Evolutionary conservation across 1,284 basidiomycete genomes (phyloP).

Genomic region (Coriolopsis trogii): DNA sequence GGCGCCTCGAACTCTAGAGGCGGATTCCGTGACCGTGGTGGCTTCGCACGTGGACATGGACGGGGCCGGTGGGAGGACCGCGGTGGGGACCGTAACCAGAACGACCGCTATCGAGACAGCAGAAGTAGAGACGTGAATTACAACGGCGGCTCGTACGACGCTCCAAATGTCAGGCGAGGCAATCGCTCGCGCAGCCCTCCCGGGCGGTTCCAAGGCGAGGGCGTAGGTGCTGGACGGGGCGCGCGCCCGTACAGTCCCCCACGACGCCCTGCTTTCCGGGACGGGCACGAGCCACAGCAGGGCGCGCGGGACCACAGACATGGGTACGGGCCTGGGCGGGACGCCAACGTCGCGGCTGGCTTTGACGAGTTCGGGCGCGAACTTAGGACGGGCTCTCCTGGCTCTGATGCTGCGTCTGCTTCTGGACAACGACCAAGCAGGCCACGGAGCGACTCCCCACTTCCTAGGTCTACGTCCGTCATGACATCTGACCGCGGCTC

Average conservation of each 20-base stretch:
- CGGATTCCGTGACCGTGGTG: slow-evolving; percentile 48
- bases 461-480: slow-evolving; percentile 11
- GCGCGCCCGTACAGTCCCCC: slow-evolving; percentile 61
- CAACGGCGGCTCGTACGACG: slow-evolving; percentile 34
- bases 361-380: slow-evolving; percentile 83
- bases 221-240: slow-evolving; percentile 40
- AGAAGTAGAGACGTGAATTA: slow-evolving; percentile 36
- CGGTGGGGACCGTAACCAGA: slow-evolving; percentile 9
- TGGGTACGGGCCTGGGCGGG: background rate
- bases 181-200: slow-evolving; percentile 76
- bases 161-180: slow-evolving; percentile 36
- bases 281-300: slow-evolving; percentile 17
- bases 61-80: slow-evolving; percentile 45
- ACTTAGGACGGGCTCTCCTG: slow-evolving; percentile 50
- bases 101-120: slow-evolving; percentile 49
- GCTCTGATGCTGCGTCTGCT: slow-evolving; percentile 21
- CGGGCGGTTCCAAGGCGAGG: slow-evolving; percentile 41
- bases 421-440: slow-evolving; percentile 3
- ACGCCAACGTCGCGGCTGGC: slow-evolving; percentile 2
- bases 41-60: slow-evolving; percentile 47
- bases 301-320: background rate
- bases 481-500: slow-evolving; percentile 17
- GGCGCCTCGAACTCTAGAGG: slow-evolving; percentile 34
- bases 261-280: slow-evolving; percentile 37
- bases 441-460: slow-evolving; percentile 20